Conservation (phyloP, 768 basidiomycete genomes). For the Boletus rufocinnamomeus region DNA sequence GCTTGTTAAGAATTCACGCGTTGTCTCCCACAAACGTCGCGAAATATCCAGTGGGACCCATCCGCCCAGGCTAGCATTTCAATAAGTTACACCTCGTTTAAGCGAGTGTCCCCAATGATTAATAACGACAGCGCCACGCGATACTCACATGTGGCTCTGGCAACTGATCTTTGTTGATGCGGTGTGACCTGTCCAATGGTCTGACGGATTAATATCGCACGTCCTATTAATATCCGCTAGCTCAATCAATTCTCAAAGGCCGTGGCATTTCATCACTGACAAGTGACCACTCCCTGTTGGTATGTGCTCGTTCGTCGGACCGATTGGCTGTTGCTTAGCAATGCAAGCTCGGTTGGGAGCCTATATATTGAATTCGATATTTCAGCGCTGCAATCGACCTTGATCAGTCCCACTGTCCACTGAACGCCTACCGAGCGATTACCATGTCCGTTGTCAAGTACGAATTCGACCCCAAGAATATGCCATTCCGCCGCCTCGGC, state of each 20-base stretch:
- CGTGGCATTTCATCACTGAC: not conserved
- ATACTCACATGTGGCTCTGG: not conserved
- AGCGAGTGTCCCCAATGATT: not conserved
- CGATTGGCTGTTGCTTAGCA: constrained; percentile 17
- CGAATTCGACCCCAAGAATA: constrained; percentile 42
- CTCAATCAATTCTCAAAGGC: not conserved
- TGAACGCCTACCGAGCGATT: not conserved
- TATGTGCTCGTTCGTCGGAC: not conserved
- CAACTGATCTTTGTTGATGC: not conserved
- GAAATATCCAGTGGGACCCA: not conserved
- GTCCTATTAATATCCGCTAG: not conserved
- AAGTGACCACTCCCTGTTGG: not conserved
- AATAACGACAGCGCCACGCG: not conserved
- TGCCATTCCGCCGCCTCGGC: constrained; percentile 46
- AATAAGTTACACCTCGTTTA: not conserved
- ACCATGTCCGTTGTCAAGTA: constrained; percentile 30
- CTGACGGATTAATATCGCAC: not conserved
- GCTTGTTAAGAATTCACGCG: not conserved
- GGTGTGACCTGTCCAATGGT: not conserved
- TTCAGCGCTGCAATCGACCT: not conserved
- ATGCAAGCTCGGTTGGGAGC: not conserved
- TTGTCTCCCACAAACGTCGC: not conserved
- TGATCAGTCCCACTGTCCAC: constrained; percentile 1
- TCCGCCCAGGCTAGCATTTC: not conserved
- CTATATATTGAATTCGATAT: constrained; percentile 19